Evolutionary conservation across 768 basidiomycete species (phyloP).

Genomic region (Boletus bicolor): DNA sequence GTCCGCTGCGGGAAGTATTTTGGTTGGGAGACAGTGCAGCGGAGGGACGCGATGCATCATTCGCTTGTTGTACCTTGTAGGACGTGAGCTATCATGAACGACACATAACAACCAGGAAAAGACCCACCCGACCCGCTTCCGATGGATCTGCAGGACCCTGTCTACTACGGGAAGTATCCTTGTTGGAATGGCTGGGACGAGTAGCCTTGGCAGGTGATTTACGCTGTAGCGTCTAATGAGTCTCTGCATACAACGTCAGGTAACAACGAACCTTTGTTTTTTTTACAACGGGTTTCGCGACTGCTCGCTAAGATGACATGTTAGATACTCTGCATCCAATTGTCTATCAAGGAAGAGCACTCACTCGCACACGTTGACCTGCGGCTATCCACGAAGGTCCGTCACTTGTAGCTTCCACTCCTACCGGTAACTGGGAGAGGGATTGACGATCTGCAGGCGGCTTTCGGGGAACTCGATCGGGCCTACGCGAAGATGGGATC

Average conservation of each 20-base stretch:
- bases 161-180: no score
- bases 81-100: no score
- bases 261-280: no score
- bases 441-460: not conserved
- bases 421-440: no score
- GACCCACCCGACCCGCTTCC: accelerated
- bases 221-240: no score
- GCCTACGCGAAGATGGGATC: not conserved
- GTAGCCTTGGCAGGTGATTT: no score
- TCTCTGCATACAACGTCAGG: no score
- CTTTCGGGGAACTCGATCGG: not conserved
- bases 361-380: not conserved
- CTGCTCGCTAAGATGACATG: not conserved
- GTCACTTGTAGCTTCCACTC: no score
- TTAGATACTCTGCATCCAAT: not conserved
- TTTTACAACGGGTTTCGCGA: no score
- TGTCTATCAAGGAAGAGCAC: not conserved
- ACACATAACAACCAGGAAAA: not conserved
- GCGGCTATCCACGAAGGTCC: not conserved
- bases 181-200: no score
- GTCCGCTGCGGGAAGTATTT: not conserved
- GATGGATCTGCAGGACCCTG: not conserved
- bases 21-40: not conserved
- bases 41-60: not conserved
- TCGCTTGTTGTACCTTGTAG: not conserved